Conservation (phyloP, 129 eudicot species). For the Dittrichia graveolens region DNA sequence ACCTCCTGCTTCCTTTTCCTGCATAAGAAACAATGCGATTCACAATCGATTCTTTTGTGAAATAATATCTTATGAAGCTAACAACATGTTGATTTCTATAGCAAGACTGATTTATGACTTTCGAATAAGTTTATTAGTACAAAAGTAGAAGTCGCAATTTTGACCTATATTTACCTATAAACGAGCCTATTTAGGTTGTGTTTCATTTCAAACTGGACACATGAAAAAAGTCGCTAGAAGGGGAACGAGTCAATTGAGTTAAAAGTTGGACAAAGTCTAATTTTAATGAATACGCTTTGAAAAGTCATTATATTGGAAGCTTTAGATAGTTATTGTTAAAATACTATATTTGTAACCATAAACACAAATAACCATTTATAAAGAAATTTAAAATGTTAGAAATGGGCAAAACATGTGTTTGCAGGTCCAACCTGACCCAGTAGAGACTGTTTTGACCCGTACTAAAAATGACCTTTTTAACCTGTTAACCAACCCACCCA, state of each 20-base stretch:
- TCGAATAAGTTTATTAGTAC: too few relatives aligned
- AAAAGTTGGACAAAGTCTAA: neutral
- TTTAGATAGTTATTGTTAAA: neutral
- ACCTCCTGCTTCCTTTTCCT: conserved; percentile 41
- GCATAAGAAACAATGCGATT: conserved; percentile 23
- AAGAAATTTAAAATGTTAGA: neutral
- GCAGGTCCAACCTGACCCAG: neutral
- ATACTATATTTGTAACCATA: neutral
- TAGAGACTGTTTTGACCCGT: neutral
- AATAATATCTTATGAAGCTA: conserved; percentile 1
- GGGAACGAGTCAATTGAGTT: neutral
- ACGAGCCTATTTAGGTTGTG: neutral
- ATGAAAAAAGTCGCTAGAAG: neutral
- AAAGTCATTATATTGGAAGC: neutral
- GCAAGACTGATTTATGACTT: neutral
- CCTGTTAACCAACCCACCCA: conserved; percentile 1
- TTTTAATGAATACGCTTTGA: neutral
- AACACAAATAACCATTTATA: neutral
- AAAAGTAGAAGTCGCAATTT: neutral
- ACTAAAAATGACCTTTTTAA: conserved; percentile 9
- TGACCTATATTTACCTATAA: neutral
- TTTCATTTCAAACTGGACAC: neutral
- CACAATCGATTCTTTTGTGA: conserved; percentile 14
- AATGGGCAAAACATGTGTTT: neutral
- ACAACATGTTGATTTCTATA: conserved; percentile 7